Conservation (phyloP, 2,329 filamentous ascomycete genomes). For the Fusarium heterosporum region DNA sequence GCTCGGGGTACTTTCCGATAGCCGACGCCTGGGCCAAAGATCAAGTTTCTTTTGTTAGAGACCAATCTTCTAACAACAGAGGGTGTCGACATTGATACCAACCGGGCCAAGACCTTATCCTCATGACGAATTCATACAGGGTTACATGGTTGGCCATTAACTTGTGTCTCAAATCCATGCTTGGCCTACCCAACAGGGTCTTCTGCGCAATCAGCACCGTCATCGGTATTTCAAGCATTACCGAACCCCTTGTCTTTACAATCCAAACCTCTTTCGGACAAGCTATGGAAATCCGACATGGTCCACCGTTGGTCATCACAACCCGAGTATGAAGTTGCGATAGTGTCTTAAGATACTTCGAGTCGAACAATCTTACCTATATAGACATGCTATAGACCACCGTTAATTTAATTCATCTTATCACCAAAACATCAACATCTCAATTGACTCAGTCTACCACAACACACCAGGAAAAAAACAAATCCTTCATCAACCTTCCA, state of each 20-base stretch:
- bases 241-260: background rate
- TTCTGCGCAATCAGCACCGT: background rate
- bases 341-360: background rate
- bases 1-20: accelerated
- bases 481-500: accelerated
- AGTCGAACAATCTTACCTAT: background rate
- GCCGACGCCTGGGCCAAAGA: accelerated
- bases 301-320: slow-evolving; percentile 4
- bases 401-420: background rate
- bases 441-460: background rate
- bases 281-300: slow-evolving; percentile 10
- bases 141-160: background rate
- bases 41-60: background rate
- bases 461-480: background rate
- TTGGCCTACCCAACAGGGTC: background rate
- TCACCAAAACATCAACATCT: background rate
- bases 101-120: background rate
- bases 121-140: background rate
- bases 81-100: background rate
- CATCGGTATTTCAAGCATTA: background rate
- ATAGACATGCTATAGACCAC: background rate
- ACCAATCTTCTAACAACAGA: background rate
- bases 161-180: background rate
- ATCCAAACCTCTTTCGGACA: background rate
- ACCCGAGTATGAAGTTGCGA: accelerated